Conservation (phyloP, 2,329 filamentous ascomycete species). For the Xylariaceae sp. region DNA sequence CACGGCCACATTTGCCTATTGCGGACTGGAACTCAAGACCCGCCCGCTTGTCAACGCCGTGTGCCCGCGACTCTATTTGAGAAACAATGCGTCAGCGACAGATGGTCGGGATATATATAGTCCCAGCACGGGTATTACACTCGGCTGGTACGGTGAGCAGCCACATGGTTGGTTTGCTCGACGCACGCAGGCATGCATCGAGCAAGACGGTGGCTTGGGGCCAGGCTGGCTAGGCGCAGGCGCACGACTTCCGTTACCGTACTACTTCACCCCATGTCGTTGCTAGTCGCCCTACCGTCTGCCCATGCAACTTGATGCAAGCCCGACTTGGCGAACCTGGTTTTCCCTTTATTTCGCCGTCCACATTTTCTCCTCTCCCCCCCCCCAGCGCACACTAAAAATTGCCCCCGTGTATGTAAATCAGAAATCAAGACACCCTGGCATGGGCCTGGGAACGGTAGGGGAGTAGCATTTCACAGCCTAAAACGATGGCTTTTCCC, state of each 20-base stretch:
- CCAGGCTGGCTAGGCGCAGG: background rate
- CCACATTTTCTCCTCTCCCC: no score
- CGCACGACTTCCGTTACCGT: no score
- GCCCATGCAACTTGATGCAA: no score
- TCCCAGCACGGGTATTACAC: background rate
- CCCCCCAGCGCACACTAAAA: no score
- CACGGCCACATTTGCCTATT: background rate
- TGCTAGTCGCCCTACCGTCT: no score
- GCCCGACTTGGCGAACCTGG: no score
- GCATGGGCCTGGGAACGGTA: no score
- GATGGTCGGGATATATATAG: background rate
- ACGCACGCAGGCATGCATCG: background rate
- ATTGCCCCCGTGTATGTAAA: no score
- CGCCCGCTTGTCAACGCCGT: background rate
- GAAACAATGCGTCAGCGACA: background rate
- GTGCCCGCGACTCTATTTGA: background rate
- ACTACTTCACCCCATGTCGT: no score
- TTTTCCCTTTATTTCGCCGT: no score
- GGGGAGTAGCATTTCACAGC: background rate
- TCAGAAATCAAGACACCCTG: no score
- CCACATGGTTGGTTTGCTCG: background rate
- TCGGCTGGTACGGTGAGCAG: background rate
- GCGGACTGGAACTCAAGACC: background rate
- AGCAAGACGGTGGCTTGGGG: background rate
- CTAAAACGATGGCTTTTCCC: background rate